phyloP scores from a whole-genome alignment of 495 filamentous ascomycete species.

The Lepraria neglecta region DNA sequence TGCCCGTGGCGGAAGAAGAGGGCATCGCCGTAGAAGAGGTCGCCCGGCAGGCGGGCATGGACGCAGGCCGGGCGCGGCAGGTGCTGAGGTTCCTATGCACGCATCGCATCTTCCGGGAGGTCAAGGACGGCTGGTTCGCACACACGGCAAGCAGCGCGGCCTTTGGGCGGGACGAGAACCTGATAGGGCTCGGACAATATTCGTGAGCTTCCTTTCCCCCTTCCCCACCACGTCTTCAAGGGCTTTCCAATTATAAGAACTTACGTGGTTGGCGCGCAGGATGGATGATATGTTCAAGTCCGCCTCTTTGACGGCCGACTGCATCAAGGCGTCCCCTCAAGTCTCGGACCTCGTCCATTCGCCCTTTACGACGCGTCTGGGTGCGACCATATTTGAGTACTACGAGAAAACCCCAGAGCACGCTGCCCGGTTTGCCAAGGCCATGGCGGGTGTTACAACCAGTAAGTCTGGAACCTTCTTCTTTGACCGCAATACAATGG shows the following conservation, averaged over 20 bases:
- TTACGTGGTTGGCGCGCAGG: too few relatives aligned
- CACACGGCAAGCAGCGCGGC: constrained; percentile 8
- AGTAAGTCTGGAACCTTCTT: constrained; percentile 12
- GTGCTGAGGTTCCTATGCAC: constrained; percentile 28
- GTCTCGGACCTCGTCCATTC: constrained; percentile 10
- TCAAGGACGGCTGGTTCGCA: constrained; percentile 6
- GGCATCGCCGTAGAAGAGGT: constrained; percentile 23
- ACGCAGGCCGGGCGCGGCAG: constrained; percentile 25
- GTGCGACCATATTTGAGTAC: constrained; percentile 25
- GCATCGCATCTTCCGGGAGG: constrained; percentile 30
- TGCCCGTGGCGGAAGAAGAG: constrained; percentile 14
- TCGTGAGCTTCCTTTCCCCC: too few relatives aligned
- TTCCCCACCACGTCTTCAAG: too few relatives aligned
- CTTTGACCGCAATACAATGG: neutral
- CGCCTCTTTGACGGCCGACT: constrained; percentile 17
- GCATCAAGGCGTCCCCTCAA: constrained; percentile 17
- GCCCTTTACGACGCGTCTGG: constrained; percentile 24
- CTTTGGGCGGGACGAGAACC: constrained; percentile 8
- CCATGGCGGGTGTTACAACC: constrained; percentile 28
- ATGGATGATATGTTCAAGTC: constrained; percentile 32
- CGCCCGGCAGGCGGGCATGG: constrained; percentile 28
- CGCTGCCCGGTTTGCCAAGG: constrained; percentile 22
- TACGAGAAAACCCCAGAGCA: constrained; percentile 29
- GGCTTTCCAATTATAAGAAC: too few relatives aligned
- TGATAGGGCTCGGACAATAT: constrained; percentile 4